phyloP scores from a whole-genome alignment of 2,329 filamentous ascomycete species.

The Calonectria pteridis region DNA sequence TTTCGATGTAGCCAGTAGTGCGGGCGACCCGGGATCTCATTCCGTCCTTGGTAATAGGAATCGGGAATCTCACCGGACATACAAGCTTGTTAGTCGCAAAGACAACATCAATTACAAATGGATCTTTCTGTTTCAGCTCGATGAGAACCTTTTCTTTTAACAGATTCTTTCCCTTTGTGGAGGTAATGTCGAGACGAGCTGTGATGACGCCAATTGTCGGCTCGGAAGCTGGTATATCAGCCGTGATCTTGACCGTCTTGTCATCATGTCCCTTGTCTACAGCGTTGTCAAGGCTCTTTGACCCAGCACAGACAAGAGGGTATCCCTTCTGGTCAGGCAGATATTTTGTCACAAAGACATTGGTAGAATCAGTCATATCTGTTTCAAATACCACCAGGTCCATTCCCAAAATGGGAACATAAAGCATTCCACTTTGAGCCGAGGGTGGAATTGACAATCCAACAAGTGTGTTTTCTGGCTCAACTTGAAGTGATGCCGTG shows the following conservation, averaged over 20 bases:
- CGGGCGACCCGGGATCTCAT: conserved; percentile 57
- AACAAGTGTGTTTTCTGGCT: conserved; percentile 47
- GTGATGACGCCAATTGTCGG: conserved; percentile 51
- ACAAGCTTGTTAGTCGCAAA: conserved; percentile 50
- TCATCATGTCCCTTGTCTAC: conserved; percentile 35
- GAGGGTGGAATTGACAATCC: conserved; percentile 49
- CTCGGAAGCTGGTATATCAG: conserved; percentile 47
- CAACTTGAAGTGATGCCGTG: conserved; percentile 49
- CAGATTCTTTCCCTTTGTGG: conserved; percentile 50
- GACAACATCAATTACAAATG: conserved; percentile 56
- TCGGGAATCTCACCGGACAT: conserved; percentile 54
- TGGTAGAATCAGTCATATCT: conserved; percentile 41
- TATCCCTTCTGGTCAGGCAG: conserved; percentile 50
- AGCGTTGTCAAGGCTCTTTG: conserved; percentile 36
- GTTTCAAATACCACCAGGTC: conserved; percentile 50
- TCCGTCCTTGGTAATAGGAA: conserved; percentile 52
- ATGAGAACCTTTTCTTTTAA: conserved; percentile 55
- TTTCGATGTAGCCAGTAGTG: conserved; percentile 58
- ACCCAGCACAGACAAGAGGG: conserved; percentile 41
- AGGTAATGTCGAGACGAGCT: conserved; percentile 54
- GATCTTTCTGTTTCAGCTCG: conserved; percentile 52
- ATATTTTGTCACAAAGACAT: conserved; percentile 53
- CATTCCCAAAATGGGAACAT: conserved; percentile 41
- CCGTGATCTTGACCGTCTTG: conserved; percentile 42
- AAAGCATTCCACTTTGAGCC: conserved; percentile 38